Evolutionary conservation across 176 grass and related monocot genomes (phyloP).

Genomic region (Bolboschoenus planiculmis): DNA sequence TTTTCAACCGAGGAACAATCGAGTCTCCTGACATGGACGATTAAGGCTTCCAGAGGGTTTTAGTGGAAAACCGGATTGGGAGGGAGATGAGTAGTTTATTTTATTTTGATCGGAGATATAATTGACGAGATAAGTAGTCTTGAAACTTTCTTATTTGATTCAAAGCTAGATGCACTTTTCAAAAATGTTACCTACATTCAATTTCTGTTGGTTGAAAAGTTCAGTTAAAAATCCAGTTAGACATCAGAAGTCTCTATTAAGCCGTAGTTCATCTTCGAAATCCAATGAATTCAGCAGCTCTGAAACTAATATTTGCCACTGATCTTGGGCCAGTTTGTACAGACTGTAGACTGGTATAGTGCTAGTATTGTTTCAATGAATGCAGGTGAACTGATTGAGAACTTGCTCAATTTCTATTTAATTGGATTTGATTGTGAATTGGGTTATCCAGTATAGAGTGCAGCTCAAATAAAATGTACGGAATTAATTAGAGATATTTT

Average conservation of each 20-base stretch:
- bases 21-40: too few relatives aligned
- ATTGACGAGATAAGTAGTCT: neutral
- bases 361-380: neutral
- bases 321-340: neutral
- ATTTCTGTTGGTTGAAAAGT: neutral
- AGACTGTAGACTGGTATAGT: neutral
- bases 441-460: neutral
- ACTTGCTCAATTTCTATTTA: neutral
- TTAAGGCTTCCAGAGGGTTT: too few relatives aligned
- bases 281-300: neutral
- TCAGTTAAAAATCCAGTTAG: neutral
- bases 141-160: too few relatives aligned
- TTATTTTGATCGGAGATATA: neutral
- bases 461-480: neutral
- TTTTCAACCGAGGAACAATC: too few relatives aligned
- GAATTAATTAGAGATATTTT: neutral
- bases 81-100: neutral
- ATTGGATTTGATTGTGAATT: slow-evolving; percentile 1
- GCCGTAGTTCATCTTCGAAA: neutral
- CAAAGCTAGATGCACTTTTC: neutral
- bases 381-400: neutral
- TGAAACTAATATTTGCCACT: neutral
- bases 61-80: neutral
- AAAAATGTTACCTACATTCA: neutral
- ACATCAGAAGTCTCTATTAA: neutral